These are phyloP conservation scores for Eucalyptus pauciflora DNA, from an alignment of 345 rosid genomes.

Conservation along the genomic window DNA sequence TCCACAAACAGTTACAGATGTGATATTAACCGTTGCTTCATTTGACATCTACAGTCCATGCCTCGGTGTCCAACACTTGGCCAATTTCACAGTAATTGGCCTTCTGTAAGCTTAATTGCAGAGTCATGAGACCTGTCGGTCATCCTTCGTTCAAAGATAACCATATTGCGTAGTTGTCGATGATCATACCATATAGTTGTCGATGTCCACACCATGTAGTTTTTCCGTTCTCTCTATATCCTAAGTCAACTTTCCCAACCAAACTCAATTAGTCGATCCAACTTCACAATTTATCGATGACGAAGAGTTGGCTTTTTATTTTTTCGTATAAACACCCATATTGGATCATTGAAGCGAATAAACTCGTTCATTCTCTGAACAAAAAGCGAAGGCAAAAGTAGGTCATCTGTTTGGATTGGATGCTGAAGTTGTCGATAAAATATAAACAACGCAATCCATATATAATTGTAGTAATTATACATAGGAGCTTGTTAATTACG, in stretches of 20 bases:
- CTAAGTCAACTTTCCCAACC: background rate
- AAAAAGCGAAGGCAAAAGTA: background rate
- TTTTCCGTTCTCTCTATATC: background rate
- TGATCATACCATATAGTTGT: background rate
- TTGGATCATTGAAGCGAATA: background rate
- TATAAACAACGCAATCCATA: background rate
- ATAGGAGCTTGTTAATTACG: background rate
- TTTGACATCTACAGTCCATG: background rate
- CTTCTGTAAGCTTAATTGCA: background rate
- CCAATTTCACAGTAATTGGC: background rate
- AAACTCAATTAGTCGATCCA: background rate
- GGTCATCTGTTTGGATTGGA: background rate
- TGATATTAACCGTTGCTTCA: background rate
- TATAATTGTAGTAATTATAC: background rate
- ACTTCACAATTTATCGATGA: background rate
- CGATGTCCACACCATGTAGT: background rate
- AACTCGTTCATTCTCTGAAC: background rate
- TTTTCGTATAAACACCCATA: background rate
- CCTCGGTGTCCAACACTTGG: background rate
- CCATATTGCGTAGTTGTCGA: background rate
- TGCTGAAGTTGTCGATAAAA: background rate
- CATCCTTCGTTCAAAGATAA: background rate
- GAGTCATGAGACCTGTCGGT: background rate
- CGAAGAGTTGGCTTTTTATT: background rate
- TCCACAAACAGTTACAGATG: background rate